phyloP scores from a whole-genome alignment of 192 early-diverging fungal species.

The Podila verticillata region DNA sequence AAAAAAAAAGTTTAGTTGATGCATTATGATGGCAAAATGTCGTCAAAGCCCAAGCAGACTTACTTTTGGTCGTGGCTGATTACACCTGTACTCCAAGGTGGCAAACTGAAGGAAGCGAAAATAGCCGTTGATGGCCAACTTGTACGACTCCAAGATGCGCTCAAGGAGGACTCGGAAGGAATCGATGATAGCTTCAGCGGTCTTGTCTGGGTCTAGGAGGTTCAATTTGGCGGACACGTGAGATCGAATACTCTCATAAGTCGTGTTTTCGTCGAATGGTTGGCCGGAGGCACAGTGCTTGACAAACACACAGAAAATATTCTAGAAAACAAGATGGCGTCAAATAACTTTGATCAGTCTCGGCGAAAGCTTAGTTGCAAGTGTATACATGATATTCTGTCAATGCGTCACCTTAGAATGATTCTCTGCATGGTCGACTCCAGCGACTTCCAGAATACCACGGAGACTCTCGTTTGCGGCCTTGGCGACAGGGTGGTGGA shows the following conservation, averaged over 20 bases:
- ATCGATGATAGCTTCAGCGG: constrained; percentile 13
- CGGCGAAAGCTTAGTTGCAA: not conserved
- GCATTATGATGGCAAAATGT: too few species aligned
- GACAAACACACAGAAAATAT: constrained; percentile 47
- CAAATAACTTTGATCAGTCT: too few species aligned
- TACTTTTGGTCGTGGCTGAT: constrained; percentile 34
- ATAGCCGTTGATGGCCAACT: constrained; percentile 38
- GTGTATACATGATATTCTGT: too few species aligned
- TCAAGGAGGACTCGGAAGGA: constrained; percentile 26
- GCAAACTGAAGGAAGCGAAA: constrained; percentile 47
- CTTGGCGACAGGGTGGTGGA: constrained; percentile 42
- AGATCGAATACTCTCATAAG: constrained; percentile 26
- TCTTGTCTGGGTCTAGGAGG: constrained; percentile 4
- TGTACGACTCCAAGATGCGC: constrained; percentile 31
- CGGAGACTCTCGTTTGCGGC: constrained; percentile 27
- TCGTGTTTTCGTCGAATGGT: constrained; percentile 34
- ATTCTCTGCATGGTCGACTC: constrained; percentile 18
- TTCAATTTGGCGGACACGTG: constrained; percentile 23
- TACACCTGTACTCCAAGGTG: constrained; percentile 27
- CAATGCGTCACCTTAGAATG: constrained; percentile 31
- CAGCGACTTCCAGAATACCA: constrained; percentile 11
- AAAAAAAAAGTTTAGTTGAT: not conserved
- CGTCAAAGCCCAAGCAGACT: not conserved
- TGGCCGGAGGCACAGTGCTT: constrained; percentile 49
- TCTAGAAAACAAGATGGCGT: not conserved